A percentile compares a stretch with the other conserved stretches of the same genome.
Evolutionary conservation across 805 yeast genomes (phyloP).

Genomic region (Debaryomyces maramus): DNA sequence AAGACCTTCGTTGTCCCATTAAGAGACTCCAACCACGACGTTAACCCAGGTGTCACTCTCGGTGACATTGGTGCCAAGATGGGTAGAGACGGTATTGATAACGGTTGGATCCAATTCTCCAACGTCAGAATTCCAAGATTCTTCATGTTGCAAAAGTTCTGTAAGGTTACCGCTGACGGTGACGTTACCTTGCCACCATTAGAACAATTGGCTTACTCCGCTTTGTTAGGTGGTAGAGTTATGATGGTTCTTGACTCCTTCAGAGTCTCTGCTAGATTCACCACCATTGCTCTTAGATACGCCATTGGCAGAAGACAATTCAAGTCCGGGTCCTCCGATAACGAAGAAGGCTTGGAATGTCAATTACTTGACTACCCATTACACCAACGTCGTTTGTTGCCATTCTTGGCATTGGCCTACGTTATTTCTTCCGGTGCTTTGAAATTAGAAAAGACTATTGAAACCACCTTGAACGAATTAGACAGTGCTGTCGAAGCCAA

Average conservation of each 20-base stretch:
- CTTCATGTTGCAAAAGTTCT: slow-evolving; percentile 47
- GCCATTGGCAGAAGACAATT: slow-evolving; percentile 49
- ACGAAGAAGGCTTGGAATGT: slow-evolving; percentile 31
- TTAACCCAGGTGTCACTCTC: slow-evolving; percentile 44
- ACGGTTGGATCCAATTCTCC: slow-evolving; percentile 50
- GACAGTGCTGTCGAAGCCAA: slow-evolving; percentile 37
- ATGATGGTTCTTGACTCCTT: slow-evolving; percentile 45
- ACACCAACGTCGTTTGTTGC: slow-evolving; percentile 47
- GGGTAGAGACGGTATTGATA: slow-evolving; percentile 52
- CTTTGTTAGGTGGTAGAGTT: slow-evolving; percentile 47
- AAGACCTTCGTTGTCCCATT: slow-evolving; percentile 48
- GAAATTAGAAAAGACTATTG: slow-evolving; percentile 37
- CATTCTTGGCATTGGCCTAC: slow-evolving; percentile 42
- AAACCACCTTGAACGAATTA: slow-evolving; percentile 28
- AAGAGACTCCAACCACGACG: slow-evolving; percentile 42
- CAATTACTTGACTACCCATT: slow-evolving; percentile 46
- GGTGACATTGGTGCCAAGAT: slow-evolving; percentile 50
- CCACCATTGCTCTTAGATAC: slow-evolving; percentile 45
- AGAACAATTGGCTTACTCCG: slow-evolving; percentile 45
- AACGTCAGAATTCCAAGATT: slow-evolving; percentile 44
- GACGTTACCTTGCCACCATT: slow-evolving; percentile 43
- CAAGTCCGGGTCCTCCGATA: slow-evolving; percentile 27
- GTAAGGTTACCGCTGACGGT: slow-evolving; percentile 42
- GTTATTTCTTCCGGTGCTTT: slow-evolving; percentile 39
- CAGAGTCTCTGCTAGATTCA: slow-evolving; percentile 42